Base-by-base conservation (phyloP, 2,329 filamentous ascomycete species). In the Aspergillus brunneoviolaceus region DNA sequence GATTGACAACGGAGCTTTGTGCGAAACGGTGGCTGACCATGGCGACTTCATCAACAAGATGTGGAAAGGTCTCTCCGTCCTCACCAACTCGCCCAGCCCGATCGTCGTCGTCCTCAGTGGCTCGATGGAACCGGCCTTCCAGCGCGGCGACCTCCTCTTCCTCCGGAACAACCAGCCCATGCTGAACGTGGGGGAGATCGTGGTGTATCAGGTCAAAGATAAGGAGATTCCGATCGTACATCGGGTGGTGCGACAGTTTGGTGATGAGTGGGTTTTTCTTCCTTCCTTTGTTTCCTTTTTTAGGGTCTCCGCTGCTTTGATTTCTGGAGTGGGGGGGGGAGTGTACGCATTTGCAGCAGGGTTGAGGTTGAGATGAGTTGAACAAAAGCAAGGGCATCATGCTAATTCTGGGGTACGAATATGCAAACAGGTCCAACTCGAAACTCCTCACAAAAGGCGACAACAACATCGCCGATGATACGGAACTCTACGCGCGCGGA, bases 161-260 rank as follows among this genome's bases (percentile, higher is more conserved):
- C 70, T 88, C 25, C 88, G 86, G 85, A 88, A 88, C 67, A 74
- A 86, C 57, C 75, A 80, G 31, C 76, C 79, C 53, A 83, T 88
- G 49, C 88, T 87, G 1, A 83, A 89, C 69, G 80, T 91, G 50
- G 89, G 89, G 19, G 89, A 91, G 76, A 82, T 90, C 63, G 89
- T 91, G 66, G 88, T 91, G 51, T 91, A 90, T 78, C 96, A 96
- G 73, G 90, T 96, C 57, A 85, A 87, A 74, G 92, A 89, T 60
- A 99, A 98, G 82, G 91, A 96, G 67, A 98, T 99, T 65, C 95
- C 95, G 31, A 99, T 99, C 77, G 95, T 99, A 67, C 95, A 99
- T 80, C 84, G 95, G 54, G 85, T 98, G 10, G 89, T 98, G 57
- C 86, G 93, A 78, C 82, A 82, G 65, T 88, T 86, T 75, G 74